These are phyloP conservation scores for Boletus reticuloceps DNA, from an alignment of 768 basidiomycete genomes.

Conservation along the genomic window DNA sequence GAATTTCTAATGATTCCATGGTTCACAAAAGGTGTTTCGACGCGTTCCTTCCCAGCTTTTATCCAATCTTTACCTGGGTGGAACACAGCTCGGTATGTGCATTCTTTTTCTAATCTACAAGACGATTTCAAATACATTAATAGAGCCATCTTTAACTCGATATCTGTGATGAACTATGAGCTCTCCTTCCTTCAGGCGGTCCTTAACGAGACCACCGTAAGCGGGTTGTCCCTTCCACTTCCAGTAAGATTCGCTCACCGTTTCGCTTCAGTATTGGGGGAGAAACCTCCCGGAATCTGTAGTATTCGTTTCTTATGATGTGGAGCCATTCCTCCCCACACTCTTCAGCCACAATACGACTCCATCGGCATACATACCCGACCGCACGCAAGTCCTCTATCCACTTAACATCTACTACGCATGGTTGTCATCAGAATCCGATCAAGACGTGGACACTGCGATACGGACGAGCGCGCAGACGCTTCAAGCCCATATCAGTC, in stretches of 20 bases:
- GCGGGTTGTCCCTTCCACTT: neutral
- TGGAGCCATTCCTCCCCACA: slow-evolving; percentile 52
- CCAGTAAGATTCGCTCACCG: neutral
- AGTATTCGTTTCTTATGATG: slow-evolving; percentile 15
- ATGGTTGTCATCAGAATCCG: neutral
- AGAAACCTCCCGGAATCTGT: neutral
- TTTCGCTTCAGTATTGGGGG: slow-evolving; percentile 18
- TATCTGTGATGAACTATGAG: slow-evolving; percentile 5
- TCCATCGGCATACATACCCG: slow-evolving; percentile 46
- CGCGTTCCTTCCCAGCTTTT: slow-evolving; percentile 15
- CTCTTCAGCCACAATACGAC: slow-evolving; percentile 37
- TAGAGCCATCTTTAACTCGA: slow-evolving; percentile 6
- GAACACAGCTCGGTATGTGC: slow-evolving; percentile 1
- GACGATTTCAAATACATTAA: neutral
- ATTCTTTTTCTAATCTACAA: neutral
- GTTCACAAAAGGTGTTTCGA: slow-evolving; percentile 3
- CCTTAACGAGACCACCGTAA: slow-evolving; percentile 15
- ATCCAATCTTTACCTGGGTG: slow-evolving; percentile 1
- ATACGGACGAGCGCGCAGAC: slow-evolving; percentile 35
- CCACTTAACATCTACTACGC: slow-evolving; percentile 46
- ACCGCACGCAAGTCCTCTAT: slow-evolving; percentile 32
- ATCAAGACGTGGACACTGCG: slow-evolving; percentile 32
- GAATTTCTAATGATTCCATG: slow-evolving; percentile 23
- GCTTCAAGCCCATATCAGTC: slow-evolving; percentile 36
- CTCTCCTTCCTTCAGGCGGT: slow-evolving; percentile 15